Evolutionary conservation across 2,329 filamentous ascomycete species (phyloP).

Genomic region (Knoxdaviesia capensis): DNA sequence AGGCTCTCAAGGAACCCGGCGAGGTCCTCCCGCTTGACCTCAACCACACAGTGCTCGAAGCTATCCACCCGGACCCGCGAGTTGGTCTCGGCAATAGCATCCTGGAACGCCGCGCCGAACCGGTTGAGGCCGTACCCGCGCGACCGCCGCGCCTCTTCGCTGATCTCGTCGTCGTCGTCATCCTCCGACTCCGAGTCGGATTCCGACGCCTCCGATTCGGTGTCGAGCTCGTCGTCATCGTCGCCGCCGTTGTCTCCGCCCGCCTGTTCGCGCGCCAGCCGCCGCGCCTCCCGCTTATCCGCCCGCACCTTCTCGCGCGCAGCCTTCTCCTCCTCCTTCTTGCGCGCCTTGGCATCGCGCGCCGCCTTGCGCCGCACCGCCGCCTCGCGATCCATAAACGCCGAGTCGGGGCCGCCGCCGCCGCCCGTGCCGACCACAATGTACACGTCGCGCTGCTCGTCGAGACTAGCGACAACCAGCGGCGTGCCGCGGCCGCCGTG

Average conservation of each 20-base stretch:
- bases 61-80: constrained; percentile 82
- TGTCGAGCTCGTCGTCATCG: constrained; percentile 27
- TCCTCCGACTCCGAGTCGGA: constrained; percentile 21
- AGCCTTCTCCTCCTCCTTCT: constrained; percentile 34
- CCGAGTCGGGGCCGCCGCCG: constrained; percentile 55
- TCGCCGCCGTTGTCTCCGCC: constrained; percentile 23
- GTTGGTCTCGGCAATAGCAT: constrained; percentile 80
- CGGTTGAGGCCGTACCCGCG: constrained; percentile 63
- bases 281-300: constrained; percentile 40
- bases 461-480: constrained; percentile 73
- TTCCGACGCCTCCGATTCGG: constrained; percentile 16
- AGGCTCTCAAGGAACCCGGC: constrained; percentile 76
- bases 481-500: constrained; percentile 58
- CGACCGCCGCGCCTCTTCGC: constrained; percentile 29
- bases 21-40: constrained; percentile 92
- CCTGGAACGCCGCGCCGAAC: constrained; percentile 89
- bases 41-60: constrained; percentile 93
- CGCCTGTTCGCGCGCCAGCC: constrained; percentile 13
- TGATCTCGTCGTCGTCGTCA: constrained; percentile 27
- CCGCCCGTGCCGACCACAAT: constrained; percentile 85
- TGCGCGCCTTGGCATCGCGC: constrained; percentile 40
- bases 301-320: constrained; percentile 37
- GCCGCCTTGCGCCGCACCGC: constrained; percentile 42
- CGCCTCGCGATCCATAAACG: constrained; percentile 46
- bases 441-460: constrained; percentile 74